phyloP scores from a whole-genome alignment of 352 stramenopile species.

The Phytophthora vignae region DNA sequence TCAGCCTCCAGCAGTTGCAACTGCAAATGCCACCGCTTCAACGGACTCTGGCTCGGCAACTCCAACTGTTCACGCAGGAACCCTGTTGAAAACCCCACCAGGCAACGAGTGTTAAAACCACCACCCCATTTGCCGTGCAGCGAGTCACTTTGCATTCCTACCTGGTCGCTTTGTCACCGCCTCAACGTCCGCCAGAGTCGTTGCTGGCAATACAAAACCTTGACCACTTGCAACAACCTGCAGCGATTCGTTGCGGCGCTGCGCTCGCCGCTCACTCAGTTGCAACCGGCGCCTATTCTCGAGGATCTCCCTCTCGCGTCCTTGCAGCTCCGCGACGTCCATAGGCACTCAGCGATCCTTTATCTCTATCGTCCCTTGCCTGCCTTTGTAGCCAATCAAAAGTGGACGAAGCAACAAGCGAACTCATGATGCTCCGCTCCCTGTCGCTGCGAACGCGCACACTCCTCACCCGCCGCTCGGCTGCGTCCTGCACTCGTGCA shows the following conservation, averaged over 20 bases:
- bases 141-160: slow-evolving; percentile 2
- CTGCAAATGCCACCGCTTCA: slow-evolving; percentile 54
- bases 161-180: slow-evolving; percentile 35
- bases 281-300: slow-evolving; percentile 9
- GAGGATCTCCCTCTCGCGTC: slow-evolving; percentile 12
- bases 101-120: neutral
- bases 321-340: slow-evolving; percentile 5
- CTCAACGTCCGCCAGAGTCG: slow-evolving; percentile 31
- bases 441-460: neutral
- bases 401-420: neutral
- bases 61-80: slow-evolving; percentile 54
- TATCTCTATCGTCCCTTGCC: neutral
- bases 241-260: neutral
- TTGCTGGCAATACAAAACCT: slow-evolving; percentile 6
- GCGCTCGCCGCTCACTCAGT: slow-evolving; percentile 29
- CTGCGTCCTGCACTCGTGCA: neutral
- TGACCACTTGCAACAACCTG: neutral
- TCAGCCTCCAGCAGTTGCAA: slow-evolving; percentile 48
- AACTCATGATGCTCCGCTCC: neutral
- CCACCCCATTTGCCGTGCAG: neutral
- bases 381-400: slow-evolving; percentile 11
- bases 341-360: slow-evolving; percentile 1
- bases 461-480: neutral
- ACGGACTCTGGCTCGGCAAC: slow-evolving; percentile 23
- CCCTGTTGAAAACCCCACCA: slow-evolving; percentile 31